Percentiles rank a stretch among this genome's conserved stretches.
These are phyloP conservation scores for Haematococcus sp. DNA, from an alignment of 139 green algal genomes.

Conservation along the genomic window DNA sequence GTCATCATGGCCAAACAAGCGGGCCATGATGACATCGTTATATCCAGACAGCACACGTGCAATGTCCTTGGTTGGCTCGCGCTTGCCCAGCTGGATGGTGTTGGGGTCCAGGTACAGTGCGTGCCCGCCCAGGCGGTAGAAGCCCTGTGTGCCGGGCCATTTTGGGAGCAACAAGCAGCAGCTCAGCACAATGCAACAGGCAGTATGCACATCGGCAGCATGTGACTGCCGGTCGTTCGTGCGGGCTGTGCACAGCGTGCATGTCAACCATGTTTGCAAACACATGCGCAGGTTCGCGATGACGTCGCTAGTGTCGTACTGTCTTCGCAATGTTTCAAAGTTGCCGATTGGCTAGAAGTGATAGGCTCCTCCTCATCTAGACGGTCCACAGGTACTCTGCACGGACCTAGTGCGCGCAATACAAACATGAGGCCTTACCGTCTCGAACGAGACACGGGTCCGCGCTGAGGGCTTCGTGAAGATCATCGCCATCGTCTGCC, in stretches of 20 bases:
- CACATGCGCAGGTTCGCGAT: too few relatives aligned
- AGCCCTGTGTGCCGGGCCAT: constrained; percentile 76
- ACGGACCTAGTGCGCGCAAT: too few relatives aligned
- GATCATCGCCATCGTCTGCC: constrained; percentile 96
- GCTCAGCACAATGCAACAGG: neutral
- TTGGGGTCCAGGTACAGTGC: constrained; percentile 61
- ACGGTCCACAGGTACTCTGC: too few relatives aligned
- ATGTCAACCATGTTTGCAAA: too few relatives aligned
- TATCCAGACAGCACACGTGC: constrained; percentile 88
- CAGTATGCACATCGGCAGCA: neutral
- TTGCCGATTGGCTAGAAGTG: too few relatives aligned
- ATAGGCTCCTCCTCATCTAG: too few relatives aligned
- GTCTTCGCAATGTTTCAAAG: too few relatives aligned
- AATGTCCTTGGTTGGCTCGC: constrained; percentile 95
- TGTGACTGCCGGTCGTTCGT: neutral
- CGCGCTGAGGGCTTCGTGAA: constrained; percentile 98
- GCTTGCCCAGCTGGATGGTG: constrained; percentile 93
- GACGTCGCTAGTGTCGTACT: too few relatives aligned
- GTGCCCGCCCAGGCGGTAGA: constrained; percentile 89
- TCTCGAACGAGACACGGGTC: constrained; percentile 97
- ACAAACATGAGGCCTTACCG: constrained; percentile 50
- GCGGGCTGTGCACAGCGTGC: too few relatives aligned
- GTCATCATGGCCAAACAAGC: constrained; percentile 94
- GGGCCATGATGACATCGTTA: constrained; percentile 98
- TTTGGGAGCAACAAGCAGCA: constrained; percentile 1